These are phyloP conservation scores for Trichoderma asperelloides DNA, from an alignment of 495 filamentous ascomycete species.

Conservation along the genomic window DNA sequence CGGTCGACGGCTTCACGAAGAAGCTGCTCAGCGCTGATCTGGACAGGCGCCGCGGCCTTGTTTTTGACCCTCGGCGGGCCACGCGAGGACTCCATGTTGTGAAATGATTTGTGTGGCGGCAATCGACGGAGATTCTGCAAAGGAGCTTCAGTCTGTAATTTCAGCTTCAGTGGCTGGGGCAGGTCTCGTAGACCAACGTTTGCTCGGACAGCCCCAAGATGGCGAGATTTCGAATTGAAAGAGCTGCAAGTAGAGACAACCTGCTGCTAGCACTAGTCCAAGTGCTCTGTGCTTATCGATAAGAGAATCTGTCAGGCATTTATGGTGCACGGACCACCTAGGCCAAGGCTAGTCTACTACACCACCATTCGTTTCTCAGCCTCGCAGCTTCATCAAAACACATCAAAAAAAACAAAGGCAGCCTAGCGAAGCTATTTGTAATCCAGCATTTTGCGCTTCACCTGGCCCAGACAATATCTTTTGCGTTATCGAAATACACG, in stretches of 20 bases:
- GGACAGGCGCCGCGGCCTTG: slow-evolving; percentile 78
- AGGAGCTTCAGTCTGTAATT: background rate
- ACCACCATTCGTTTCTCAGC: background rate
- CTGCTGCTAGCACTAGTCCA: background rate
- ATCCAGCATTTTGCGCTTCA: background rate
- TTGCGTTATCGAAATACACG: background rate
- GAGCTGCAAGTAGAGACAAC: background rate
- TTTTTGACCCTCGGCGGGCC: slow-evolving; percentile 96
- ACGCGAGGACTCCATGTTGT: slow-evolving; percentile 81
- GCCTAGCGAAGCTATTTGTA: background rate
- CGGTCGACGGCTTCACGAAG: slow-evolving; percentile 96
- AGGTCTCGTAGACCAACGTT: background rate
- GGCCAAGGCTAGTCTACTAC: background rate
- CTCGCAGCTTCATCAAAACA: background rate
- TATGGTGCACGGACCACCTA: background rate
- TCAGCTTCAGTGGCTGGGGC: background rate
- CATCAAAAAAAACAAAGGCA: background rate
- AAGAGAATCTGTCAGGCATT: background rate
- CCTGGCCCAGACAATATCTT: background rate
- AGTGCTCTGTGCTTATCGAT: background rate
- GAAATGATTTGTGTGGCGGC: background rate
- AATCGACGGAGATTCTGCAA: background rate
- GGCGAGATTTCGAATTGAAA: background rate
- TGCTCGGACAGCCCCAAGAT: background rate
- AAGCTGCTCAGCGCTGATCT: slow-evolving; percentile 95